Evolutionary conservation across 805 yeast species (phyloP).

Genomic region (Kodamaea lidongshanica): DNA sequence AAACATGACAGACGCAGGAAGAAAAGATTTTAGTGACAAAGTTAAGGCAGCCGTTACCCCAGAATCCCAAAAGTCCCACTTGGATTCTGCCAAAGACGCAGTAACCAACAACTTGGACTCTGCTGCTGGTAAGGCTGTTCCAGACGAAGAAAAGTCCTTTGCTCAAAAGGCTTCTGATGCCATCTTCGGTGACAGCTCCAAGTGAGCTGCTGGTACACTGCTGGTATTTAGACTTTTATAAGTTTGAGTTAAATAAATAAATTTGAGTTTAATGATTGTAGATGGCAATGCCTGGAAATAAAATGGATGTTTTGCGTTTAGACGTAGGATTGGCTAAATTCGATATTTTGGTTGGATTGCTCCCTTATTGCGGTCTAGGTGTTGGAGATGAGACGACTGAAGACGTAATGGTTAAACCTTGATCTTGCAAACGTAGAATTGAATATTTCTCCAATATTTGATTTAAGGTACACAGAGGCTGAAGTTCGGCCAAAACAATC

Average conservation of each 20-base stretch:
- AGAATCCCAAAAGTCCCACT: slow-evolving; percentile 35
- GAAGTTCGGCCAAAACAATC: too few species aligned
- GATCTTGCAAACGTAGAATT: too few species aligned
- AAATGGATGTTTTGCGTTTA: too few species aligned
- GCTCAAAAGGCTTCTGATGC: slow-evolving; percentile 41
- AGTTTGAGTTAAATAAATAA: not conserved
- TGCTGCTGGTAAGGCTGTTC: slow-evolving; percentile 31
- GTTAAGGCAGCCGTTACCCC: slow-evolving; percentile 34
- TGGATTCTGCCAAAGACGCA: slow-evolving; percentile 33
- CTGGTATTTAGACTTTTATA: slow-evolving; percentile 1
- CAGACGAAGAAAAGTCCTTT: slow-evolving; percentile 32
- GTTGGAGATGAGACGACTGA: too few species aligned
- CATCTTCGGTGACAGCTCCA: slow-evolving; percentile 36
- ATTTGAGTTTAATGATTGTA: not conserved
- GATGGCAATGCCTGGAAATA: too few species aligned
- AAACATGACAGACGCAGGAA: slow-evolving; percentile 38
- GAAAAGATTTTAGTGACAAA: slow-evolving; percentile 38
- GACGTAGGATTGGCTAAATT: too few species aligned
- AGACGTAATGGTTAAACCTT: too few species aligned
- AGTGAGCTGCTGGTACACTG: slow-evolving; percentile 11
- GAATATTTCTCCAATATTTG: too few species aligned
- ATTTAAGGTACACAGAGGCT: too few species aligned
- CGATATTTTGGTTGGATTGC: too few species aligned
- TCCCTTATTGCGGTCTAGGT: too few species aligned
- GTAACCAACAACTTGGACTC: slow-evolving; percentile 33